Conservation (phyloP, 2,329 filamentous ascomycete species). For the Pseudocercospora pini-densiflorae region DNA sequence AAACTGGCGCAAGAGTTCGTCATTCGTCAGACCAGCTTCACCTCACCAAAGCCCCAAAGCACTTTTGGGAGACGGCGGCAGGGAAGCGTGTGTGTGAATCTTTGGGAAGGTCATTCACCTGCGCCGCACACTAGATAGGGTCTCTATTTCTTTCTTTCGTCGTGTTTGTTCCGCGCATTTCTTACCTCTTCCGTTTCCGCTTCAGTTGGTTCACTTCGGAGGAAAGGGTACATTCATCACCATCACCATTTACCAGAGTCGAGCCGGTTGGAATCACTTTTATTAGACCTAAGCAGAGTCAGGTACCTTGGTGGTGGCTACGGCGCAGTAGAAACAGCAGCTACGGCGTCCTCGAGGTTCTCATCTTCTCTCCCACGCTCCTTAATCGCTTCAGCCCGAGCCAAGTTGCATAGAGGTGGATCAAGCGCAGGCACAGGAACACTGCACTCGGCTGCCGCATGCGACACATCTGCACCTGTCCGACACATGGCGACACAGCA, state of each 20-base stretch:
- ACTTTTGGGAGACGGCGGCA: constrained; percentile 2
- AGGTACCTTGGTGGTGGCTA: neutral
- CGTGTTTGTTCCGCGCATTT: neutral
- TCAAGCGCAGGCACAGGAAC: neutral
- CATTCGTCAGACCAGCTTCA: constrained; percentile 5
- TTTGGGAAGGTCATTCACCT: neutral
- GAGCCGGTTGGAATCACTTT: neutral
- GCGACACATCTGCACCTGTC: constrained; percentile 16
- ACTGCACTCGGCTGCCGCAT: constrained; percentile 20
- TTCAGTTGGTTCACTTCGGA: neutral
- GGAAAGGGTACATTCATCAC: neutral
- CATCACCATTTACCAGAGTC: neutral
- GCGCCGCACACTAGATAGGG: neutral
- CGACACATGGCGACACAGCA: constrained; percentile 26
- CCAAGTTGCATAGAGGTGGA: neutral
- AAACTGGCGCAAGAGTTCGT: constrained; percentile 2
- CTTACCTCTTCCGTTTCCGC: neutral
- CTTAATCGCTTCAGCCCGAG: neutral
- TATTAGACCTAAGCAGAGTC: neutral
- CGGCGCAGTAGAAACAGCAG: neutral
- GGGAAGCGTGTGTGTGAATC: neutral
- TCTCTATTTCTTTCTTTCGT: neutral
- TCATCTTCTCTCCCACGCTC: constrained; percentile 5
- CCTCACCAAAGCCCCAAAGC: neutral
- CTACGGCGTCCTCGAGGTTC: constrained; percentile 1